Evolutionary conservation across 169 alveolate genomes (phyloP).

Genomic region (Plasmodium cynomolgi): DNA sequence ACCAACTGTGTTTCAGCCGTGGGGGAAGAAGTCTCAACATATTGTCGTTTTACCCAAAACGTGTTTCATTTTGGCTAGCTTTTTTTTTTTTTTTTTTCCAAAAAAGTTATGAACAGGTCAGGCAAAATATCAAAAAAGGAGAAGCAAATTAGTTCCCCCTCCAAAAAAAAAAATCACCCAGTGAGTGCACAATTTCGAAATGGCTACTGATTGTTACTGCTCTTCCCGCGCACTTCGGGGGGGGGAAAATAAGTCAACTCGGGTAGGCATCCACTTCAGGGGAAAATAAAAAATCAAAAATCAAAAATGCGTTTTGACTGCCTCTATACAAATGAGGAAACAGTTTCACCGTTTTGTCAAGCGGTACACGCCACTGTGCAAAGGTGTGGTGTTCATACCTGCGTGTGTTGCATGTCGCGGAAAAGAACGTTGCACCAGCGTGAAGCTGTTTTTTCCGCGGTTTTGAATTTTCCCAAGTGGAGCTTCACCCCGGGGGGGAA

Average conservation of each 20-base stretch:
- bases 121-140: not conserved
- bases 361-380: not conserved
- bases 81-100: not conserved
- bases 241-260: not conserved
- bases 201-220: not conserved
- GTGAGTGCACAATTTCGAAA: not conserved
- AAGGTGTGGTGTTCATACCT: not conserved
- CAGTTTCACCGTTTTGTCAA: not conserved
- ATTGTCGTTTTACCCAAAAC: not conserved
- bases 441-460: not conserved
- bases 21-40: not conserved
- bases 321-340: not conserved
- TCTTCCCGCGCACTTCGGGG: not conserved
- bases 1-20: not conserved
- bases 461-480: not conserved
- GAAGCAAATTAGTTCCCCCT: too few relatives aligned
- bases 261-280: not conserved
- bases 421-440: not conserved
- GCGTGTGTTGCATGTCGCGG: not conserved
- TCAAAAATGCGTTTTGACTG: not conserved
- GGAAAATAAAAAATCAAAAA: not conserved
- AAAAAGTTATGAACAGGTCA: constrained; percentile 4
- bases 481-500: not conserved
- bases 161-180: not conserved
- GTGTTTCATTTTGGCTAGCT: not conserved